Conservation (phyloP, 1,284 basidiomycete species). For the Naganishia liquefaciens region DNA sequence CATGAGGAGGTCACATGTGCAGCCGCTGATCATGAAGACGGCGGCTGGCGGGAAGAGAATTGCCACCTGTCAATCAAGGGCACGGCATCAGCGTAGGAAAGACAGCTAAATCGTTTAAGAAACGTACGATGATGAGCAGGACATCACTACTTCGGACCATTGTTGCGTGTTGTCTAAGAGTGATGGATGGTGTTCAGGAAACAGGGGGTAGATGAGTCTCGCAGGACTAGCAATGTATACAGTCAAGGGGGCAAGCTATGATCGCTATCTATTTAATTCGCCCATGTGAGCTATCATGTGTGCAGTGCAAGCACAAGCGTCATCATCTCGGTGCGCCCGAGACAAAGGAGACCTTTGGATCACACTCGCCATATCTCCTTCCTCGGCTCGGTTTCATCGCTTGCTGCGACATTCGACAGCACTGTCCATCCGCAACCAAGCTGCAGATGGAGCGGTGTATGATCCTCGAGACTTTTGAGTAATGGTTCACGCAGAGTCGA, state of each 20-base stretch:
- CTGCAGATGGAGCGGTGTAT: too few relatives aligned
- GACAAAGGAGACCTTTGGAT: background rate
- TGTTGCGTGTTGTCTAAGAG: background rate
- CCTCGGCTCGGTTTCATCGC: too few relatives aligned
- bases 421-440: too few relatives aligned
- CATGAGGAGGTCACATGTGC: conserved; percentile 75
- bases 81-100: background rate
- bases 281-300: too few relatives aligned
- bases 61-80: conserved; percentile 61
- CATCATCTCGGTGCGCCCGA: conserved; percentile 1
- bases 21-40: conserved; percentile 72
- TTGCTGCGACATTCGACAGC: background rate
- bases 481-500: too few relatives aligned
- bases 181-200: too few relatives aligned
- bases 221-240: too few relatives aligned
- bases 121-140: conserved; percentile 47
- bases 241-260: too few relatives aligned
- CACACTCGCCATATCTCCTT: background rate
- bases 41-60: conserved; percentile 64
- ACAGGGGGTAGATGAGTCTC: too few relatives aligned
- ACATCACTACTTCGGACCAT: conserved; percentile 52
- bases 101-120: background rate
- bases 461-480: too few relatives aligned
- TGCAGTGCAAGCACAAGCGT: background rate
- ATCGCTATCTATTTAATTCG: too few relatives aligned